A percentile compares a stretch with the other conserved stretches of the same genome.
phyloP scores from a whole-genome alignment of 2,329 filamentous ascomycete genomes.

The Colletotrichum sp. region DNA sequence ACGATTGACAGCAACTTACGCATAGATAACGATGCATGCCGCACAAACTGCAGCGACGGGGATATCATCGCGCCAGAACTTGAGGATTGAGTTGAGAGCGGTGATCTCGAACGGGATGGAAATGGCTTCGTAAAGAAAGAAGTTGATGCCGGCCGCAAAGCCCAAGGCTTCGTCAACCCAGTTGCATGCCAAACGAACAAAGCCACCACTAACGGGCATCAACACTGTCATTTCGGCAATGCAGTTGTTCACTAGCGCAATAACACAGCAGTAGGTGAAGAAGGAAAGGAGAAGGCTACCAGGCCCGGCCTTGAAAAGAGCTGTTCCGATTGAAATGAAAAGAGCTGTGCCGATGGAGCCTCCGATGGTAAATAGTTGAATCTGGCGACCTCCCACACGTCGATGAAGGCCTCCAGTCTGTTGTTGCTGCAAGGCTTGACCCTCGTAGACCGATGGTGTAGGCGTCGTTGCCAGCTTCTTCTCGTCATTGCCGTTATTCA shows the following conservation, averaged over 20 bases:
- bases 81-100: constrained; percentile 40
- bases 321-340: constrained; percentile 4
- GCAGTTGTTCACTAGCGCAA: constrained; percentile 46
- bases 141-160: constrained; percentile 54
- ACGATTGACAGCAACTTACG: background rate
- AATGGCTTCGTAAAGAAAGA: constrained; percentile 55
- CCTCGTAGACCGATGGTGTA: background rate
- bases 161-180: constrained; percentile 55
- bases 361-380: background rate
- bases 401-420: background rate
- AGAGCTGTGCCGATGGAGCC: constrained; percentile 10
- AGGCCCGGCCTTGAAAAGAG: background rate
- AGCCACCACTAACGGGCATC: constrained; percentile 50
- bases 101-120: constrained; percentile 58
- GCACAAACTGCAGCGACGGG: constrained; percentile 24
- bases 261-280: background rate
- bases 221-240: constrained; percentile 18
- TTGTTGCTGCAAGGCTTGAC: background rate
- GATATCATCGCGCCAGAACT: constrained; percentile 39
- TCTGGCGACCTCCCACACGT: background rate
- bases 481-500: background rate
- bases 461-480: background rate
- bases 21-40: background rate
- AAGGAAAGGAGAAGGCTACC: constrained; percentile 4
- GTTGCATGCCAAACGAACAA: constrained; percentile 52